phyloP scores from a whole-genome alignment of 352 stramenopile genomes.

The Pythium diclinum region DNA sequence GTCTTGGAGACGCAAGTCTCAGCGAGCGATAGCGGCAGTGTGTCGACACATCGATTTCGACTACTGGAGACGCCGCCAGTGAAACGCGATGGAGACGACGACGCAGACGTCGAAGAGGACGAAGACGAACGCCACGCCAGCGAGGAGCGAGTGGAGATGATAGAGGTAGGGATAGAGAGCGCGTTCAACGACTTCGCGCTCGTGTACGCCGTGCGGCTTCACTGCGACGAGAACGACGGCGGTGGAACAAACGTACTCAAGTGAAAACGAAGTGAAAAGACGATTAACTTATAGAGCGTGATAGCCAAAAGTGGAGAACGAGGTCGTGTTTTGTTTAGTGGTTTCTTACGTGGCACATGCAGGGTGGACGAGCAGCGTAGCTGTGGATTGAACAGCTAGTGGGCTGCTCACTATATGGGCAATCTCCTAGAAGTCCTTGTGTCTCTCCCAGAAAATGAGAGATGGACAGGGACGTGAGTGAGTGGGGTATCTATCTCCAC shows the following conservation, averaged over 20 bases:
- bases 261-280: neutral
- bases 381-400: neutral
- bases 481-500: constrained; percentile 61
- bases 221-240: constrained; percentile 1
- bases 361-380: neutral
- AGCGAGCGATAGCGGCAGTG: constrained; percentile 38
- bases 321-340: neutral
- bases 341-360: neutral
- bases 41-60: constrained; percentile 51
- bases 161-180: constrained; percentile 70
- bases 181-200: constrained; percentile 66
- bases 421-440: neutral
- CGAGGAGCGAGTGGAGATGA: constrained; percentile 32
- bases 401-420: constrained; percentile 1
- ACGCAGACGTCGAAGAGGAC: neutral
- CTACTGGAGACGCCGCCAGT: neutral
- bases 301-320: neutral
- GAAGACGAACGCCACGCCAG: constrained; percentile 3
- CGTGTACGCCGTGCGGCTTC: constrained; percentile 58
- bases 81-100: constrained; percentile 21
- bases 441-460: neutral
- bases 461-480: neutral
- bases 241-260: neutral
- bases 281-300: constrained; percentile 23
- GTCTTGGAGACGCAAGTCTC: constrained; percentile 39